Evolutionary conservation across 1,139 yeast species (phyloP).

Genomic region (Hyphopichia khmerensis): DNA sequence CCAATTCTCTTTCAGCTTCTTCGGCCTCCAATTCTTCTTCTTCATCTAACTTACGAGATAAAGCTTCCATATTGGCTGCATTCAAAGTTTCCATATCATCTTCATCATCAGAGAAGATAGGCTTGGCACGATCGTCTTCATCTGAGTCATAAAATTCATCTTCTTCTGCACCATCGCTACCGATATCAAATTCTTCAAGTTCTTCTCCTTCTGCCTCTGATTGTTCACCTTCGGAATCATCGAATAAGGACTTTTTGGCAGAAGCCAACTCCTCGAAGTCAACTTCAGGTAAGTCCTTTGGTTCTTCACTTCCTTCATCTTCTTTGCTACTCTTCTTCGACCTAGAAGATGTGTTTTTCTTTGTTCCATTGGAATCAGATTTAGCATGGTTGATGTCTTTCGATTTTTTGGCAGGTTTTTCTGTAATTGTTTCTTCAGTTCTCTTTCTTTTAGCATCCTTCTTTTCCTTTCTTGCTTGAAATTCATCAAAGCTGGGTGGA

Average conservation of each 20-base stretch:
- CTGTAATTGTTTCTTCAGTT: constrained; percentile 21
- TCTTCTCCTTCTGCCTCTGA: constrained; percentile 42
- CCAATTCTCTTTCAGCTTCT: constrained; percentile 74
- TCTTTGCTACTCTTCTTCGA: constrained; percentile 15
- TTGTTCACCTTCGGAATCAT: constrained; percentile 63
- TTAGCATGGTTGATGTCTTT: constrained; percentile 1
- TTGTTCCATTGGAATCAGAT: constrained; percentile 2
- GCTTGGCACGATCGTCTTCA: constrained; percentile 57
- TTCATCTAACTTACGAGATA: constrained; percentile 66
- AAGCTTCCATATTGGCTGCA: constrained; percentile 85
- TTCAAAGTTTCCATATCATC: constrained; percentile 76
- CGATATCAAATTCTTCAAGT: constrained; percentile 52
- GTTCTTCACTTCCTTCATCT: constrained; percentile 38
- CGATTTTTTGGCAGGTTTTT: constrained; percentile 15
- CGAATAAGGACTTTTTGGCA: constrained; percentile 76
- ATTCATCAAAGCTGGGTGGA: constrained; percentile 85
- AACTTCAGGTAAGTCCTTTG: constrained; percentile 57
- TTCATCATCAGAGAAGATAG: constrained; percentile 83
- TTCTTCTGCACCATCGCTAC: constrained; percentile 45
- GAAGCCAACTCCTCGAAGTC: constrained; percentile 62
- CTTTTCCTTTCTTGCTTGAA: constrained; percentile 58
- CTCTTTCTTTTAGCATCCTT: constrained; percentile 36
- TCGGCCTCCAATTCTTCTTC: constrained; percentile 72
- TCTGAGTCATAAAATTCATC: constrained; percentile 54
- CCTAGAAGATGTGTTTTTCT: constrained; percentile 16